Conservation (phyloP, 2,329 filamentous ascomycete species). For the Aureobasidium sp. region DNA sequence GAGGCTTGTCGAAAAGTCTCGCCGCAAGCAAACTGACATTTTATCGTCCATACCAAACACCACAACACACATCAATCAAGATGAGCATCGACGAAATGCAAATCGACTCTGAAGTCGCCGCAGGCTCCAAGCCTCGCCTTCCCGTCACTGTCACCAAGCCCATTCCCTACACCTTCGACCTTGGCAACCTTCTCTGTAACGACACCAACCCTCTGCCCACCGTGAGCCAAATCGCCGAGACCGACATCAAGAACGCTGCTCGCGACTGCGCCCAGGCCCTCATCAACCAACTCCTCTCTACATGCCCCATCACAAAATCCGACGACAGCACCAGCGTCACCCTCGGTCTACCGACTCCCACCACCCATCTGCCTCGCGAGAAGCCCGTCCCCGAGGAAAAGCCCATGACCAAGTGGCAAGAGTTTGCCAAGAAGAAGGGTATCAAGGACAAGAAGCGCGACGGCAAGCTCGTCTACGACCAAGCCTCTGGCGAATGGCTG, state of each 20-base stretch:
- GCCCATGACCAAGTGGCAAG: conserved; percentile 86
- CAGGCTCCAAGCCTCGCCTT: conserved; percentile 14
- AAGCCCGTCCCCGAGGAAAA: conserved; percentile 81
- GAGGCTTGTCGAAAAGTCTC: background rate
- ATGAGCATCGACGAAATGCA: conserved; percentile 16
- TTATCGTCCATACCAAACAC: background rate
- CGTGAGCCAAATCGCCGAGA: conserved; percentile 33
- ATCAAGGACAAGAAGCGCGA: conserved; percentile 84
- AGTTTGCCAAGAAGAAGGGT: conserved; percentile 93
- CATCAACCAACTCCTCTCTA: conserved; percentile 88
- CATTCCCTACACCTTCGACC: conserved; percentile 86
- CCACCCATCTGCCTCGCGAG: conserved; percentile 73
- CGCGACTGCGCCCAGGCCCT: conserved; percentile 87
- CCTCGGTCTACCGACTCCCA: conserved; percentile 63
- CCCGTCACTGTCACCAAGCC: conserved; percentile 51
- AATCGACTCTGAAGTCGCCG: conserved; percentile 11
- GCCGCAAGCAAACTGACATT: background rate
- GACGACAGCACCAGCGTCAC: conserved; percentile 56
- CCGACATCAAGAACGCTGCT: conserved; percentile 59
- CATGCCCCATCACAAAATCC: conserved; percentile 68
- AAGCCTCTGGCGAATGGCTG: conserved; percentile 78
- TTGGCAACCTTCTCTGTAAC: conserved; percentile 74
- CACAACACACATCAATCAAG: background rate
- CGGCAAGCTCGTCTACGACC: conserved; percentile 75
- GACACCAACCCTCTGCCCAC: conserved; percentile 76